Evolutionary conservation across 495 filamentous ascomycete species (phyloP).

Genomic region (Filosporella fistucella): DNA sequence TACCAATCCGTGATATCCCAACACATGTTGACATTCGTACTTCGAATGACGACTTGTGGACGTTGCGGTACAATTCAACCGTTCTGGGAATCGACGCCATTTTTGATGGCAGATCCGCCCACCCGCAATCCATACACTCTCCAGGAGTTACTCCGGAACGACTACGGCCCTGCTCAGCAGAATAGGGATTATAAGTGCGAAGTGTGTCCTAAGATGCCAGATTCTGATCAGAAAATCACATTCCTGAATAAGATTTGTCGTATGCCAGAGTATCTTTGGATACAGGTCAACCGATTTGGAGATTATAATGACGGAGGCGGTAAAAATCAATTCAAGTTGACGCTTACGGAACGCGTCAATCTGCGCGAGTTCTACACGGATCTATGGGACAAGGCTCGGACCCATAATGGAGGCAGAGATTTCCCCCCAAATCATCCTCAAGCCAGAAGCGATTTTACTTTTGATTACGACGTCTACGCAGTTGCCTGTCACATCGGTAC

Average conservation of each 20-base stretch:
- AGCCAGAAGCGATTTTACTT: too few relatives aligned
- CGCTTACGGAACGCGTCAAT: neutral
- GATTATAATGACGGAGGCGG: neutral
- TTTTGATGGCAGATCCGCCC: too few relatives aligned
- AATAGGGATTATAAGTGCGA: neutral
- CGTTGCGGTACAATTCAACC: too few relatives aligned
- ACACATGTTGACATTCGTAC: neutral
- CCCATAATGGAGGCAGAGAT: too few relatives aligned
- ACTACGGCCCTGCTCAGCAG: too few relatives aligned
- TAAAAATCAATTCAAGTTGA: neutral
- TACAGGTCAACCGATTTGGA: neutral
- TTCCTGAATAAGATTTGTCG: too few relatives aligned
- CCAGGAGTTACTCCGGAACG: too few relatives aligned
- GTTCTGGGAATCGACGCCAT: too few relatives aligned
- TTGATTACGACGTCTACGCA: slow-evolving; percentile 38
- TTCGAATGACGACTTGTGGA: neutral
- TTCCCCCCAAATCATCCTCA: too few relatives aligned
- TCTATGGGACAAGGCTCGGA: neutral
- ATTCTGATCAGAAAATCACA: too few relatives aligned
- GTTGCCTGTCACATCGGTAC: slow-evolving; percentile 31
- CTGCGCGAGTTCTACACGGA: neutral
- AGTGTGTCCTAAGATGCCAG: too few relatives aligned
- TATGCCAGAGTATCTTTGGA: neutral
- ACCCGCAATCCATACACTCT: too few relatives aligned
- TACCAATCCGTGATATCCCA: neutral